These are phyloP conservation scores for Podospora conica DNA, from an alignment of 495 filamentous ascomycete species.

Conservation along the genomic window DNA sequence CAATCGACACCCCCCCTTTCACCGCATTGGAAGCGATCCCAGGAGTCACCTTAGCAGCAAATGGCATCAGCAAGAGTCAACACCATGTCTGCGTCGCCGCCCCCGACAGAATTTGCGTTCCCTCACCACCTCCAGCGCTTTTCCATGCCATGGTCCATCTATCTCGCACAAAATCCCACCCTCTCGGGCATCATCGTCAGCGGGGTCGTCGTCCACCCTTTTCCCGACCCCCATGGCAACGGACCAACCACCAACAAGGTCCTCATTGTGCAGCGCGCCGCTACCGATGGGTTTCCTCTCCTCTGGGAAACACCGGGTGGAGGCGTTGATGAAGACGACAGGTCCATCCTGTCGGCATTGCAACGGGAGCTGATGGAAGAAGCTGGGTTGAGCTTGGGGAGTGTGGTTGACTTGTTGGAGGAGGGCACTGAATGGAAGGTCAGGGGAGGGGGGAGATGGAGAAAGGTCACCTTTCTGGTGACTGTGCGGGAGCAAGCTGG, in stretches of 20 bases:
- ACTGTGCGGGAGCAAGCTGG: not conserved
- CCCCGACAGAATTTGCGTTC: not conserved
- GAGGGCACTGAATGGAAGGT: not conserved
- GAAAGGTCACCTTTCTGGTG: not conserved
- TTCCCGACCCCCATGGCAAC: constrained; percentile 10
- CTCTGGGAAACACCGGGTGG: constrained; percentile 49
- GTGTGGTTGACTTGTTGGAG: constrained; percentile 27
- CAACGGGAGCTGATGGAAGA: constrained; percentile 49
- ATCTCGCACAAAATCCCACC: not conserved
- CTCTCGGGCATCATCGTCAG: constrained; percentile 24
- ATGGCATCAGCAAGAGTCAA: too few relatives aligned
- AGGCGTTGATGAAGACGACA: constrained; percentile 36
- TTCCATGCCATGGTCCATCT: not conserved
- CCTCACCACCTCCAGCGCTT: not conserved
- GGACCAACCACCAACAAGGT: constrained; percentile 6
- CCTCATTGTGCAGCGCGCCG: constrained; percentile 44
- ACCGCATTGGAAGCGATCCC: not conserved
- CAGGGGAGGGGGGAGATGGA: not conserved
- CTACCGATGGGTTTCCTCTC: constrained; percentile 38
- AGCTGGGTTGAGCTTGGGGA: constrained; percentile 34
- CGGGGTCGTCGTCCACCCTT: constrained; percentile 27
- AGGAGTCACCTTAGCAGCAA: not conserved
- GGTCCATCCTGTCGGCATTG: constrained; percentile 38
- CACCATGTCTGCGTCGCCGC: not conserved
- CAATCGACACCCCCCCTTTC: too few relatives aligned